Evolutionary conservation across 305 asterid species (phyloP).

Genomic region (Fraxinus angustifolia): DNA sequence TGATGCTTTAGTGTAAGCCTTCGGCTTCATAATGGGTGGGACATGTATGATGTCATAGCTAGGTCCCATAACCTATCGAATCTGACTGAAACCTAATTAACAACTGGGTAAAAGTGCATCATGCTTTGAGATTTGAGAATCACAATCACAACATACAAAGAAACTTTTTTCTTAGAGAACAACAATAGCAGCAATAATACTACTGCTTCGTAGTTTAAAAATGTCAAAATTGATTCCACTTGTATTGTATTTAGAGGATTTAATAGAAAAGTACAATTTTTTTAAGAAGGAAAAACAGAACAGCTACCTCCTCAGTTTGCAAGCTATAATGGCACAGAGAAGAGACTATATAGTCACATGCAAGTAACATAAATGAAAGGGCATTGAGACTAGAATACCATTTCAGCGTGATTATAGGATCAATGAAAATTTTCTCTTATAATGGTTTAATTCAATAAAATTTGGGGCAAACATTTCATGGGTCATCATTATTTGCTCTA

Average conservation of each 20-base stretch:
- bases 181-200: neutral
- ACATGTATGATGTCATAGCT: neutral
- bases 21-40: neutral
- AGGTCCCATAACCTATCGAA: neutral
- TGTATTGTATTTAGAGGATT: neutral
- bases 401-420: neutral
- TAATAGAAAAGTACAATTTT: neutral
- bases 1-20: neutral
- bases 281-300: neutral
- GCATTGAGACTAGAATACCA: neutral
- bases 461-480: constrained; percentile 6
- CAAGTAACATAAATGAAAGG: constrained; percentile 3
- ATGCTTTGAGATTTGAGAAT: neutral
- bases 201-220: neutral
- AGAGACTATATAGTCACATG: neutral
- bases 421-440: constrained; percentile 6
- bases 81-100: neutral
- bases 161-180: neutral
- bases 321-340: neutral
- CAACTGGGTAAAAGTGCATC: neutral
- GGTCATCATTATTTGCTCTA: neutral
- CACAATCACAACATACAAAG: neutral
- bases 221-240: neutral
- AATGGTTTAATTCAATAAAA: constrained; percentile 9
- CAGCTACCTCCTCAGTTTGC: neutral